Percentiles rank a stretch among this genome's conserved stretches.
Conservation (phyloP, 2,329 filamentous ascomycete species). For the Trichoderma cornu-damae region DNA sequence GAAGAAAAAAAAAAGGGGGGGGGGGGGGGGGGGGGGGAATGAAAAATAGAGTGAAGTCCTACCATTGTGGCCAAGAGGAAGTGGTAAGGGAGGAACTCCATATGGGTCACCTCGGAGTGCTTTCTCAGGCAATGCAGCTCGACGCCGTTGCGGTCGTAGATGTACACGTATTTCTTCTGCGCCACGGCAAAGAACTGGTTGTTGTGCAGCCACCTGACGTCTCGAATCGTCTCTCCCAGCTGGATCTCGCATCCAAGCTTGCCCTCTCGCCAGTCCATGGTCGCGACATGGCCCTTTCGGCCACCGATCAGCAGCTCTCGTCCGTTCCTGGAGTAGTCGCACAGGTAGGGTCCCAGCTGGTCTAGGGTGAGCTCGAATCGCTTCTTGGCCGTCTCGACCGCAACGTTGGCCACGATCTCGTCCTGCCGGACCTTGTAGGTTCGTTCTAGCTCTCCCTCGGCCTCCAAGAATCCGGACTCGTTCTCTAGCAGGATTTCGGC, state of each 20-base stretch:
- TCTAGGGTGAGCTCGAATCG: slow-evolving; percentile 84
- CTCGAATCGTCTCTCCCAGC: slow-evolving; percentile 81
- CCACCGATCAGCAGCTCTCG: slow-evolving; percentile 79
- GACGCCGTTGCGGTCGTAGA: slow-evolving; percentile 86
- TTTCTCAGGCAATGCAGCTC: slow-evolving; percentile 89
- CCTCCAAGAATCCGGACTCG: slow-evolving; percentile 75
- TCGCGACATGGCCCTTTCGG: slow-evolving; percentile 89
- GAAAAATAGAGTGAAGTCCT: slow-evolving; percentile 38
- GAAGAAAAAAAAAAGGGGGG: too few relatives aligned
- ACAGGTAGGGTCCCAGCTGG: slow-evolving; percentile 77
- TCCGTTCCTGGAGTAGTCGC: slow-evolving; percentile 87
- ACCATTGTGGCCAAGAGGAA: slow-evolving; percentile 85
- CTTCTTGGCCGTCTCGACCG: slow-evolving; percentile 82
- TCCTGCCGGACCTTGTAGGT: slow-evolving; percentile 91
- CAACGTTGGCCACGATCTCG: slow-evolving; percentile 70
- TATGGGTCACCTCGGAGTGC: slow-evolving; percentile 83
- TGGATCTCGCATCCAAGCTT: slow-evolving; percentile 90
- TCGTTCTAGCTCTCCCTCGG: slow-evolving; percentile 80
- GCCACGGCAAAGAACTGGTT: slow-evolving; percentile 92
- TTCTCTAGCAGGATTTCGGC: slow-evolving; percentile 93
- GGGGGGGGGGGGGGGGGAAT: too few relatives aligned
- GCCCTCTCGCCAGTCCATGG: slow-evolving; percentile 92
- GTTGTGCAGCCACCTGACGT: slow-evolving; percentile 89
- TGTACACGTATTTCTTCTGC: slow-evolving; percentile 95
- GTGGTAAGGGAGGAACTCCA: slow-evolving; percentile 95